A percentile compares a stretch with the other conserved stretches of the same genome.
phyloP scores from a whole-genome alignment of 208 protist species.

The Tritrichomonas musculus region DNA sequence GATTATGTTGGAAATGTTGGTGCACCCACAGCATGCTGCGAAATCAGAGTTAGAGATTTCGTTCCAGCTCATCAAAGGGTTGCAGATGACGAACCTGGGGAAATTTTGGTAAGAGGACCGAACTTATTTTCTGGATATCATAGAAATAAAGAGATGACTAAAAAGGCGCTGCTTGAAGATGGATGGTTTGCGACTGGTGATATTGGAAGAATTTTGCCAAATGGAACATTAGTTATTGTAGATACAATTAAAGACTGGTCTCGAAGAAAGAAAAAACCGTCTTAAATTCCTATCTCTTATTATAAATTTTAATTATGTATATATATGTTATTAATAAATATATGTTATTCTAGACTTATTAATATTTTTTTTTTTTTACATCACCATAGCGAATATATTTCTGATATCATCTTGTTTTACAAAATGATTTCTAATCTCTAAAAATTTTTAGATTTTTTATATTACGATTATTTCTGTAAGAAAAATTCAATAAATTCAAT shows the following conservation, averaged over 20 bases:
- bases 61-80: background rate
- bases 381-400: too few species aligned
- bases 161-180: background rate
- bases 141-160: background rate
- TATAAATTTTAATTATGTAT: too few species aligned
- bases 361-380: too few species aligned
- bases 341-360: too few species aligned
- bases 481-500: too few species aligned
- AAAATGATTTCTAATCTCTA: too few species aligned
- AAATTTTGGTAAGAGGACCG: constrained; percentile 24
- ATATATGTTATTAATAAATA: too few species aligned
- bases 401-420: too few species aligned
- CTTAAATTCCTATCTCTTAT: too few species aligned
- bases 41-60: constrained; percentile 12
- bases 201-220: background rate
- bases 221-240: constrained; percentile 10
- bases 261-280: background rate
- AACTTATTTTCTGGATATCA: constrained; percentile 6
- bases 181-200: constrained; percentile 35
- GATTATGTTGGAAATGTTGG: background rate
- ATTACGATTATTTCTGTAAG: too few species aligned
- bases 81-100: background rate
- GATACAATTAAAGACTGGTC: background rate
- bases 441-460: too few species aligned
- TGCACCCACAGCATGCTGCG: background rate